Conservation (phyloP, 345 rosid species). For the Nasturtium officinale region DNA sequence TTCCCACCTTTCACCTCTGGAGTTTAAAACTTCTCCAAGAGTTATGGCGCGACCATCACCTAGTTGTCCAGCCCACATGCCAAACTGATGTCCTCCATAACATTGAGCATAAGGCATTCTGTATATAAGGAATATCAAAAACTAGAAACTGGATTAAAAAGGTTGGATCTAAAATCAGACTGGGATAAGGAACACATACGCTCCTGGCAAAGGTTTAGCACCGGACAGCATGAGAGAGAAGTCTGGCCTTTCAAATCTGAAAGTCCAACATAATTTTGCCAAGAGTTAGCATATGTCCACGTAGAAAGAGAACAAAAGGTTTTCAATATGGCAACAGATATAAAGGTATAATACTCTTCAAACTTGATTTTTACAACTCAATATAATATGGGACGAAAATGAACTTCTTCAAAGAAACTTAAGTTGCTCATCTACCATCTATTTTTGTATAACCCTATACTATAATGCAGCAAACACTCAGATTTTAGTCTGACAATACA, state of each 20-base stretch:
- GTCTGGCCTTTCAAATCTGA: slow-evolving; percentile 88
- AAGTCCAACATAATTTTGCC: slow-evolving; percentile 23
- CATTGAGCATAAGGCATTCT: slow-evolving; percentile 91
- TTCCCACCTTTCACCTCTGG: slow-evolving; percentile 92
- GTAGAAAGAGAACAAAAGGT: not conserved
- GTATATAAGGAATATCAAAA: slow-evolving; percentile 29
- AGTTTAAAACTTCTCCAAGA: slow-evolving; percentile 81
- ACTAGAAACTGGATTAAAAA: slow-evolving; percentile 11
- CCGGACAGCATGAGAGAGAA: slow-evolving; percentile 79
- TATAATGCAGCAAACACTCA: not conserved
- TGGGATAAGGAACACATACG: slow-evolving; percentile 53
- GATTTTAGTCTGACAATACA: not conserved
- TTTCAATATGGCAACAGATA: not conserved
- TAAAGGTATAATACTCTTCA: not conserved
- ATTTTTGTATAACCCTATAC: no score
- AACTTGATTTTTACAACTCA: not conserved
- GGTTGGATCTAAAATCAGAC: not conserved
- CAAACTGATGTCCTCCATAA: slow-evolving; percentile 98
- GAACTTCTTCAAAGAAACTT: not conserved
- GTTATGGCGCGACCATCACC: slow-evolving; percentile 99
- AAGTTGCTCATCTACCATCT: not conserved
- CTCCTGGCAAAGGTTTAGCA: slow-evolving; percentile 71
- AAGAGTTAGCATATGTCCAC: slow-evolving; percentile 1
- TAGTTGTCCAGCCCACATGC: slow-evolving; percentile 98
- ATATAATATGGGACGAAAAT: not conserved